Evolutionary conservation across 2,329 filamentous ascomycete species (phyloP), one percentile per base, ranked within the genome.

Genomic region (Colletotrichum sp.): DNA sequence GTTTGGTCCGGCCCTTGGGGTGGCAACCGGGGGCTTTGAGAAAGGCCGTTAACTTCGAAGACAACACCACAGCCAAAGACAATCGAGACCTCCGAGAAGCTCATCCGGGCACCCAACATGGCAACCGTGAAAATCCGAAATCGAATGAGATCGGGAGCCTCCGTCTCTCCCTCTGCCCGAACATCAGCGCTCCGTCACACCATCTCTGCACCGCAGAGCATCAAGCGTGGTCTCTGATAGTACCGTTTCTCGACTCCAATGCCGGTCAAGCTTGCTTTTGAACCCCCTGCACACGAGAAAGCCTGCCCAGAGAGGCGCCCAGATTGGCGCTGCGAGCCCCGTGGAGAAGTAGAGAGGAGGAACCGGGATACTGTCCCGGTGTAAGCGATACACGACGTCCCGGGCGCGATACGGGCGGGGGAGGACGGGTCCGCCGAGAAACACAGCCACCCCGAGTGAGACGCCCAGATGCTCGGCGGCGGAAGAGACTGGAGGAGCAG

Each of bases 401-500:
- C 73, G 73, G 70, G 70, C 73, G 70, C 69, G 70, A 75, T 72
- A 64, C 70, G 70, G 70, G 73, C 64, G 69, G 63, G 73, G 67
- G 44, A 68, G 22, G 39, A 75, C 70, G 64, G 73, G 64, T 75
- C 73, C 59, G 73, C 73, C 70, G 57, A 75, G 73, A 73, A 75
- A 75, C 73, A 75, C 70, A 75, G 73, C 73, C 70, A 75, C 70
- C 63, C 73, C 73, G 73, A 73, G 63, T 75, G 70, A 73, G 73
- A 73, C 70, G 73, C 73, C 73, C 70, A 75, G 73, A 30, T n/a
- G 57, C 70, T 75, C 69, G 69, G 69, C 73, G 64, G 68, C 68
- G 68, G 68, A 30, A 44, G 63, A 15, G 48, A 34, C 44, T 36
- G 61, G 44, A 32, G 44, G 34, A 59, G 44, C 19, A 63, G 28